Evolutionary conservation across 2,329 filamentous ascomycete species (phyloP).

Genomic region (Samsoniella hepiali): DNA sequence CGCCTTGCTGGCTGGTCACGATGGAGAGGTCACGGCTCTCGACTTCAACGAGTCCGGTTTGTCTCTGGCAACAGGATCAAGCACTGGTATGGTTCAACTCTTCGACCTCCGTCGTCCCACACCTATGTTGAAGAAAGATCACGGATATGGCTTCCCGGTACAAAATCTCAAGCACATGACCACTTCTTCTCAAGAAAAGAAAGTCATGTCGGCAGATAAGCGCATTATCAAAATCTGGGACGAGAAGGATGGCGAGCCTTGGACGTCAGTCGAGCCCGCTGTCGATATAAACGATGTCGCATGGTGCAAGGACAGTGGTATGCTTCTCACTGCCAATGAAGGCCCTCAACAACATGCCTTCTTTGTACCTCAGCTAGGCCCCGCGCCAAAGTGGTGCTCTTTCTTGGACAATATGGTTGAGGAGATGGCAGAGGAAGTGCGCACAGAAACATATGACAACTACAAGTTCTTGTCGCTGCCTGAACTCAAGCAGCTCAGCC

Average conservation of each 20-base stretch:
- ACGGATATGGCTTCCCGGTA: conserved; percentile 91
- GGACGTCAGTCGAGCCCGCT: conserved; percentile 92
- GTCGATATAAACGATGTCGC: conserved; percentile 94
- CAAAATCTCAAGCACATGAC: conserved; percentile 76
- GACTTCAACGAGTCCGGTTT: conserved; percentile 83
- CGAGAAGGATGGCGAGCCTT: conserved; percentile 73
- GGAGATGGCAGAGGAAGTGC: conserved; percentile 87
- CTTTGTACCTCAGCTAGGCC: conserved; percentile 89
- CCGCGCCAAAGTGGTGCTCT: conserved; percentile 90
- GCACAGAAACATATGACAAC: conserved; percentile 90
- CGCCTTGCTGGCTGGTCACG: conserved; percentile 67
- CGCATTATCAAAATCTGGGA: conserved; percentile 98
- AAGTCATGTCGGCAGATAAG: conserved; percentile 89
- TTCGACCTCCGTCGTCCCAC: conserved; percentile 89
- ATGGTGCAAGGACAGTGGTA: conserved; percentile 88
- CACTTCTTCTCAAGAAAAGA: conserved; percentile 72
- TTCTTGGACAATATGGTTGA: conserved; percentile 98
- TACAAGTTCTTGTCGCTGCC: conserved; percentile 95
- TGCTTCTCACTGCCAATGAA: conserved; percentile 96
- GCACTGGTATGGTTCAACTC: conserved; percentile 79
- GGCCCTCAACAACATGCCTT: conserved; percentile 93
- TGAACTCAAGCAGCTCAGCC: conserved; percentile 78
- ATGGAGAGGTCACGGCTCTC: conserved; percentile 78
- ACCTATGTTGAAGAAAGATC: conserved; percentile 85
- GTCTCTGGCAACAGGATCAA: conserved; percentile 82